A percentile compares a stretch with the other conserved stretches of the same genome.
These are phyloP conservation scores for Crithidia mellificae DNA, from an alignment of 208 protist genomes.

Conservation along the genomic window DNA sequence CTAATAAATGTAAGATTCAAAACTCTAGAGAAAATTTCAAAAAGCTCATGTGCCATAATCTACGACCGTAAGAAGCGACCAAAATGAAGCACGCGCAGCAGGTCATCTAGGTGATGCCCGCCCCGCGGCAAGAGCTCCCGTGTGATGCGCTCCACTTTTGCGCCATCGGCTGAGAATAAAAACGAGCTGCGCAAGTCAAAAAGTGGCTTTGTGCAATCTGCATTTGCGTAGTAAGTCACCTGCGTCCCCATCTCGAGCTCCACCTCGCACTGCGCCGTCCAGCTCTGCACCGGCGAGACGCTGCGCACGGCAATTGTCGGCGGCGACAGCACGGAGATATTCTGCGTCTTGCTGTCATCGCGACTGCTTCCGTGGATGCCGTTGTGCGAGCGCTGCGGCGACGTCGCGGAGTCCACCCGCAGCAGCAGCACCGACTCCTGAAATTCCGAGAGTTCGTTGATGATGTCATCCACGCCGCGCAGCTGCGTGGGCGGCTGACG, in stretches of 20 bases:
- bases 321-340: background rate
- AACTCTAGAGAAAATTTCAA: background rate
- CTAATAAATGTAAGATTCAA: no score
- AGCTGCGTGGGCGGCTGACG: conserved; percentile 16
- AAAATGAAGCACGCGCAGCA: conserved; percentile 40
- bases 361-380: background rate
- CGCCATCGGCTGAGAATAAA: conserved; percentile 38
- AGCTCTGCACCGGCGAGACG: conserved; percentile 36
- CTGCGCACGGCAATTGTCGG: conserved; percentile 14
- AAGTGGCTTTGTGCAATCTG: conserved; percentile 19
- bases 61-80: conserved; percentile 20
- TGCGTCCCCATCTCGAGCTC: conserved; percentile 41
- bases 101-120: conserved; percentile 28
- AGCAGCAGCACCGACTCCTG: conserved; percentile 45
- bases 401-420: conserved; percentile 26
- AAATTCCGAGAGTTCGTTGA: conserved; percentile 53
- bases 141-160: conserved; percentile 35
- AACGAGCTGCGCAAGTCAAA: conserved; percentile 47
- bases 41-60: background rate
- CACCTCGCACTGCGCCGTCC: conserved; percentile 10
- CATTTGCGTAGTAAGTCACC: conserved; percentile 51
- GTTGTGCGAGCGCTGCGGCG: conserved; percentile 7
- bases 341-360: background rate
- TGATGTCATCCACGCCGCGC: conserved; percentile 43
- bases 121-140: conserved; percentile 44